Conservation (phyloP, 2,329 filamentous ascomycete genomes). For the Blumeriella jaapii region DNA sequence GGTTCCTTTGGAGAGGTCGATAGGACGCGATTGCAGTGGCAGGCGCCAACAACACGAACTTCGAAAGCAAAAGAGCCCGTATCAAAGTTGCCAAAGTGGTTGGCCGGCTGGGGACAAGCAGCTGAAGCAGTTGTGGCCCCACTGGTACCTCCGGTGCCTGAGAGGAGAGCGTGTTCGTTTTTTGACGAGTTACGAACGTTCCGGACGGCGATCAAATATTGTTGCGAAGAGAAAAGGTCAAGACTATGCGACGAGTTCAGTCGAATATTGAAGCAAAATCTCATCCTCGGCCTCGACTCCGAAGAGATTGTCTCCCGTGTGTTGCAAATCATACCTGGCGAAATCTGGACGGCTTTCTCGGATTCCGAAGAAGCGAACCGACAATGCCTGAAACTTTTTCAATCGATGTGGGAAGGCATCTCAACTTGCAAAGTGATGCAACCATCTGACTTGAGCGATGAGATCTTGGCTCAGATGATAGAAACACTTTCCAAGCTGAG, state of each 20-base stretch:
- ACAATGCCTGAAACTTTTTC: slow-evolving; percentile 15
- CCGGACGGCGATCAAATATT: slow-evolving; percentile 6
- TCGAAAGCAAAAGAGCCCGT: slow-evolving; percentile 1
- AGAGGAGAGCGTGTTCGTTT: too few relatives aligned
- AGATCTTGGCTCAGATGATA: slow-evolving; percentile 12
- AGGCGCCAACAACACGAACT: slow-evolving; percentile 20
- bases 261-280: slow-evolving; percentile 14
- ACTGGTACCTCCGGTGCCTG: too few relatives aligned
- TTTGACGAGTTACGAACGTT: slow-evolving; percentile 13
- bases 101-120: slow-evolving; percentile 12
- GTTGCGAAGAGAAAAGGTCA: not conserved
- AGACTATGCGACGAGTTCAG: slow-evolving; percentile 16
- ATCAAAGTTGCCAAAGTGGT: slow-evolving; percentile 15
- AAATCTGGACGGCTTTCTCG: too few relatives aligned
- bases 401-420: slow-evolving; percentile 21
- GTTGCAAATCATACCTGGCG: slow-evolving; percentile 11
- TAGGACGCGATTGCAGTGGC: slow-evolving; percentile 24
- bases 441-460: slow-evolving; percentile 11
- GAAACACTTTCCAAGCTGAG: slow-evolving; percentile 12
- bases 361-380: not conserved
- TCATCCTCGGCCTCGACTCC: slow-evolving; percentile 17
- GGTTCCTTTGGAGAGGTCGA: slow-evolving; percentile 18
- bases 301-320: slow-evolving; percentile 7
- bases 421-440: slow-evolving; percentile 16
- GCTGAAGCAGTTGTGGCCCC: not conserved